Evolutionary conservation across 192 early-diverging fungal species (phyloP).

Genomic region (Cetraspora pellucida): DNA sequence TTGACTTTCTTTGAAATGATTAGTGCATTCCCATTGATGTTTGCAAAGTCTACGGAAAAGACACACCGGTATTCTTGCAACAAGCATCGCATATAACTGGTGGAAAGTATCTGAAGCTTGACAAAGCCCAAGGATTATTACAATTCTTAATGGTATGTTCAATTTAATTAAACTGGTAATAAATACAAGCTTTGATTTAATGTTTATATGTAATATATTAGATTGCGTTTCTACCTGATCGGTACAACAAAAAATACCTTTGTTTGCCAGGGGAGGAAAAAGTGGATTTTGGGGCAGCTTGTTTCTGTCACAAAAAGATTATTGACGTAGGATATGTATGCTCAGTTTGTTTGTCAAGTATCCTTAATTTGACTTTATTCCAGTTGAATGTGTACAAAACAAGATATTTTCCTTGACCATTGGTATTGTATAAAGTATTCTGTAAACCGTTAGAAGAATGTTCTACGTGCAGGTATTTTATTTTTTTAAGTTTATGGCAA

Average conservation of each 20-base stretch:
- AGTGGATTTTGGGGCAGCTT: constrained; percentile 92
- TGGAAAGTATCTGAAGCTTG: constrained; percentile 80
- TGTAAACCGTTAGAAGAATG: background rate
- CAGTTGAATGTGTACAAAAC: background rate
- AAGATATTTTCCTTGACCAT: background rate
- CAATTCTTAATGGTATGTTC: constrained; percentile 82
- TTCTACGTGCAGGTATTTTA: background rate
- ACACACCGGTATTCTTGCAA: constrained; percentile 82
- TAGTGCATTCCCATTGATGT: constrained; percentile 90
- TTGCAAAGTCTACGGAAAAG: constrained; percentile 76
- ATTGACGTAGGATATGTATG: constrained; percentile 97
- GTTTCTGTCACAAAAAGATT: constrained; percentile 95
- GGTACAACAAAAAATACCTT: constrained; percentile 70
- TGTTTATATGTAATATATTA: background rate
- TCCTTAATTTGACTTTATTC: constrained; percentile 25
- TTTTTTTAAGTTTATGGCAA: too few species aligned
- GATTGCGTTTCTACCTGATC: constrained; percentile 72
- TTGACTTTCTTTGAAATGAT: background rate
- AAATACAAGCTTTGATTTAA: background rate
- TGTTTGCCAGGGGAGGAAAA: constrained; percentile 74
- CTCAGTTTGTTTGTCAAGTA: constrained; percentile 95
- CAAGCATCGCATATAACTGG: constrained; percentile 90
- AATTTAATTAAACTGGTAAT: background rate
- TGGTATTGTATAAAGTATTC: background rate
- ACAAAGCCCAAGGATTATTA: constrained; percentile 70